Evolutionary conservation across 805 yeast genomes (phyloP), one percentile per base, ranked within the genome.

Genomic region (Kodamaea kaohsiungensis): DNA sequence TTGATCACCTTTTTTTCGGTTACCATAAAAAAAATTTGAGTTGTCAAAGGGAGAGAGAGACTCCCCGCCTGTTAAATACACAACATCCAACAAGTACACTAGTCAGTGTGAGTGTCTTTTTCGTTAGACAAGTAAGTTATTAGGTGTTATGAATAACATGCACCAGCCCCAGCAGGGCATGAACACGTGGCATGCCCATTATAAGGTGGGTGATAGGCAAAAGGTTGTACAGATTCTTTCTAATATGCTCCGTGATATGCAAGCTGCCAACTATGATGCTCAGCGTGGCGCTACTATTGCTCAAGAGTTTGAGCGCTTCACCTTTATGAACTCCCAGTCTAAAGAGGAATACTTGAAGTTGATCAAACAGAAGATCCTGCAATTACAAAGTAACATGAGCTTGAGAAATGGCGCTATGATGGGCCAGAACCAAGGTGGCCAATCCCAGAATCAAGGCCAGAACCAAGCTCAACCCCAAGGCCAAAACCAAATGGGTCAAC

Each of bases 291-390:
- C 68, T 15, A 57, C 64, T 33, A 67, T 84, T 60, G 91, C 91
- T 3, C 87, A 84, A 61, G 89, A 87, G 62, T 87, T 85, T 60
- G 95, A 88, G 65, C 81, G 84, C 55, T 83, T 78, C 60, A 81
- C 90, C 19, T 87, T 78, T 65, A 76, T 78, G 53, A 83, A 83
- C 53, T 77, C 89, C 10, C 76, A 77, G 8, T 73, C 82, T 17
- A 82, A 83, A 59, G 82, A 80, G 51, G 85, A 84, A 56, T 88
- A 88, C 63, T 76, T 65, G 65, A 72, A 63, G 60, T 68, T 73
- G 56, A 75, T 67, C 65, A 75, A 67, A 60, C 72, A 68, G 57
- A 73, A 77, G 64, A 64, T 75, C 54, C 61, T 69, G 39, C 75
- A 71, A 59, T 64, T 73, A 52, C 63, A 66, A 52, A 50, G 43